phyloP scores from a whole-genome alignment of 352 stramenopile genomes.

The Phytophthora multivora region DNA sequence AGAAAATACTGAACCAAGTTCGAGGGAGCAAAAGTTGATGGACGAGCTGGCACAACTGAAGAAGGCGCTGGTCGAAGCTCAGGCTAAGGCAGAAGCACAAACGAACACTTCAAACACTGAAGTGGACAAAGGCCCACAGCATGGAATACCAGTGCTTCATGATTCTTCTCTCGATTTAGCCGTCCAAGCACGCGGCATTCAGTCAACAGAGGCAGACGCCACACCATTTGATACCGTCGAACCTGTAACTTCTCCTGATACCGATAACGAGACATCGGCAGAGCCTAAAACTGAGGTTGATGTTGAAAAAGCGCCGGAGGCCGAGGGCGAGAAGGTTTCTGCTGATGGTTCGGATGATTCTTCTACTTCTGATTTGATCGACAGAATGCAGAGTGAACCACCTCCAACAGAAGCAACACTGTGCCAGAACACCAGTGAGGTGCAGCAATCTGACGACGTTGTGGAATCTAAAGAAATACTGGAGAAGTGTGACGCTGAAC shows the following conservation, averaged over 20 bases:
- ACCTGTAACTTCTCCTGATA: background rate
- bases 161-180: background rate
- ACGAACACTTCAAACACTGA: background rate
- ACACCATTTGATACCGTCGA: background rate
- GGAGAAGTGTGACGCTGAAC: slow-evolving; percentile 4
- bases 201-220: background rate
- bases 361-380: background rate
- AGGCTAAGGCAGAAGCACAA: slow-evolving; percentile 6
- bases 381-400: slow-evolving; percentile 14
- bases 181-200: background rate
- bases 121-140: background rate
- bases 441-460: slow-evolving; percentile 9
- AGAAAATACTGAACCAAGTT: slow-evolving; percentile 8
- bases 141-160: background rate
- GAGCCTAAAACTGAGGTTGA: background rate
- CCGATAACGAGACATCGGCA: background rate
- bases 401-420: background rate
- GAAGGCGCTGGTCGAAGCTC: slow-evolving; percentile 36
- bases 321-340: background rate
- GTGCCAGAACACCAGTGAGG: slow-evolving; percentile 6
- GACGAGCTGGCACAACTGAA: slow-evolving; percentile 37
- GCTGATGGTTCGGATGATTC: background rate
- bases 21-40: slow-evolving; percentile 40
- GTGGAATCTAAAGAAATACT: background rate
- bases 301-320: background rate